Evolutionary conservation across 192 early-diverging fungal species (phyloP), one percentile per base, ranked within the genome.

Genomic region (Podila epigama): DNA sequence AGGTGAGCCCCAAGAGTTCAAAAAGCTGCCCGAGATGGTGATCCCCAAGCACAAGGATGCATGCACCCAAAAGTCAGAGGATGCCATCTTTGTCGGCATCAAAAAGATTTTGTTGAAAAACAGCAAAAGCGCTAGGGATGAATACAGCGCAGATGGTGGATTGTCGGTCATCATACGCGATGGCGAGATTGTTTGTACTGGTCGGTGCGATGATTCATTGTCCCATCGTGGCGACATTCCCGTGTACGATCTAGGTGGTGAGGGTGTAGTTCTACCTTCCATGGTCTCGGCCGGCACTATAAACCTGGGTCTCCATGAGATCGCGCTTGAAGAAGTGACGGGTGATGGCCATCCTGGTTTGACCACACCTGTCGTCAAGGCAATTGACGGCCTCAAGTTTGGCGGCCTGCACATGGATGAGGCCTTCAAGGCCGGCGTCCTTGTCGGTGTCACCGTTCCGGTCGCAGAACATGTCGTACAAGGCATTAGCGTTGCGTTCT

Each of bases 251-350:
- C 36, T 68, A 7, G 50, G 58, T 22, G 66, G 58, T 6, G 50
- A 68, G 29, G 66, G 66, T 28, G 66, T 68, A 31, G 48, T 68
- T 11, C 20, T 68, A 28, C 66, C 66, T 28, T 50, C 48, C n/a
- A 13, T 68, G 18, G 15, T 68, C 25, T 64, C 62, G 2, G 57
- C 58, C 2, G 44, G 66, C 6, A 60, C 66, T 13, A 13, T 33
- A 8, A 28, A 60, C 25, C 67, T 93, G 2, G 92, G 91, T n/a
- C 61, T 93, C n/a, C 66, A 81, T 31, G 92, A 93, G 57, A 93
- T 93, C 55, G 20, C 65, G 3, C 25, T 55, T 4, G 92, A 93
- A 67, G 58, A 33, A 10, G 36, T 51, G n/a, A 90, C 89, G 9
- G 57, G 67, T 18, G 90, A 91, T 78, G 90, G 90, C 1, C 27